A percentile compares a stretch with the other conserved stretches of the same genome.
Evolutionary conservation across 2,329 filamentous ascomycete genomes (phyloP).

Genomic region (Ophiosphaerella narmari): DNA sequence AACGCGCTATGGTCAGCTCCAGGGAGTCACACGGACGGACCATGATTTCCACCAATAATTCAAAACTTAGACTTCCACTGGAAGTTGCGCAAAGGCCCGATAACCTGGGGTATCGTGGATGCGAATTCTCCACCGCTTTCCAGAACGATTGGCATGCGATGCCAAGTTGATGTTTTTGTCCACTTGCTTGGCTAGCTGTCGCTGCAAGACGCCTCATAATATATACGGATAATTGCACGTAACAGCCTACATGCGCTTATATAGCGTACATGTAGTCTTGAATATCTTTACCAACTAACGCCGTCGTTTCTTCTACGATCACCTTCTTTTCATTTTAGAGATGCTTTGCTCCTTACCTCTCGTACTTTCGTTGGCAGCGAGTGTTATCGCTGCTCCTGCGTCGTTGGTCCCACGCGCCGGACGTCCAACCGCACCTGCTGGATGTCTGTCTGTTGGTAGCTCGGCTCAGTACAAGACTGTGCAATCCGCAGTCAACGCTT

Average conservation of each 20-base stretch:
- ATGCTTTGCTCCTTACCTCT: conserved; percentile 24
- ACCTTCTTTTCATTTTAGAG: conserved; percentile 2
- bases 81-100: not conserved
- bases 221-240: conserved; percentile 10
- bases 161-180: not conserved
- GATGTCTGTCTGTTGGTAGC: conserved; percentile 56
- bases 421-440: conserved; percentile 54
- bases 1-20: conserved; percentile 14
- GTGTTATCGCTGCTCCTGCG: conserved; percentile 26
- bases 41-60: conserved; percentile 16
- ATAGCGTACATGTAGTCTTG: not conserved
- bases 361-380: conserved; percentile 25
- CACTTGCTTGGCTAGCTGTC: not conserved
- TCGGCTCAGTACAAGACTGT: conserved; percentile 55
- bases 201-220: conserved; percentile 1
- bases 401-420: conserved; percentile 27
- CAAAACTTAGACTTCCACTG: not conserved
- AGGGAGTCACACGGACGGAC: conserved; percentile 5
- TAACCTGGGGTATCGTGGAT: conserved; percentile 8
- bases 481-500: conserved; percentile 62
- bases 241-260: conserved; percentile 2
- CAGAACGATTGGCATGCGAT: not conserved
- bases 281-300: not conserved
- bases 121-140: conserved; percentile 11
- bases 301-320: not conserved